Conservation (phyloP, 495 filamentous ascomycete species). For the Lasiosphaeria miniovina region DNA sequence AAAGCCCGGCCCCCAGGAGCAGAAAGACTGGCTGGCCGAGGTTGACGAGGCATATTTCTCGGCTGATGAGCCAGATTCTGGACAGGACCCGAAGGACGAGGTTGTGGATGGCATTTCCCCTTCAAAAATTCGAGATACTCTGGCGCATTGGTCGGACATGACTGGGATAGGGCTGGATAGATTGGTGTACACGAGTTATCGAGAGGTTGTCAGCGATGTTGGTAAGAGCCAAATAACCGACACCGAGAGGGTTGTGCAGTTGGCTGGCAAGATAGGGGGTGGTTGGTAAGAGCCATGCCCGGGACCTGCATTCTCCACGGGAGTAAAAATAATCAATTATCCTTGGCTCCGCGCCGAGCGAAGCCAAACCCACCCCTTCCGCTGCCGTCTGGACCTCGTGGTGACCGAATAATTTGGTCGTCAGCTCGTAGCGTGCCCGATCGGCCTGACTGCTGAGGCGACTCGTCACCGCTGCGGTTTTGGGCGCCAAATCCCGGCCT, state of each 20-base stretch:
- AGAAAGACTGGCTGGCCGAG: slow-evolving; percentile 78
- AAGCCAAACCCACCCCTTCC: slow-evolving; percentile 71
- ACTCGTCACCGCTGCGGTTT: slow-evolving; percentile 52
- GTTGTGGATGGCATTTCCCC: slow-evolving; percentile 57
- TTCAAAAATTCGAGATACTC: slow-evolving; percentile 52
- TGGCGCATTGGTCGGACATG: slow-evolving; percentile 69
- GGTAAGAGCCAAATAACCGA: slow-evolving; percentile 69
- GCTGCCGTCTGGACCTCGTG: slow-evolving; percentile 71
- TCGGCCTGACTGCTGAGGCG: slow-evolving; percentile 39
- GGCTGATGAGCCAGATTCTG: slow-evolving; percentile 56
- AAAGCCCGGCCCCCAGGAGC: slow-evolving; percentile 65
- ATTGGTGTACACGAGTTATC: slow-evolving; percentile 79
- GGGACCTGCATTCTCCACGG: slow-evolving; percentile 9
- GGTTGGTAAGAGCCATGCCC: slow-evolving; percentile 65
- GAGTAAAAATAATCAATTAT: slow-evolving; percentile 32
- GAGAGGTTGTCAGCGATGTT: slow-evolving; percentile 91
- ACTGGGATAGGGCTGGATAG: slow-evolving; percentile 69
- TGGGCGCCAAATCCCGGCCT: slow-evolving; percentile 54
- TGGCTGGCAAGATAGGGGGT: slow-evolving; percentile 89
- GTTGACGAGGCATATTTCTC: slow-evolving; percentile 97
- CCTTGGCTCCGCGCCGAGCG: slow-evolving; percentile 33
- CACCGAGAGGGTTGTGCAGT: slow-evolving; percentile 79
- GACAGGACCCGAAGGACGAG: slow-evolving; percentile 30
- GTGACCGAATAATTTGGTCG: slow-evolving; percentile 57
- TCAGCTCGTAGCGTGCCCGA: slow-evolving; percentile 47